Evolutionary conservation across 2,329 filamentous ascomycete species (phyloP).

Genomic region (Cercospora berteroae): DNA sequence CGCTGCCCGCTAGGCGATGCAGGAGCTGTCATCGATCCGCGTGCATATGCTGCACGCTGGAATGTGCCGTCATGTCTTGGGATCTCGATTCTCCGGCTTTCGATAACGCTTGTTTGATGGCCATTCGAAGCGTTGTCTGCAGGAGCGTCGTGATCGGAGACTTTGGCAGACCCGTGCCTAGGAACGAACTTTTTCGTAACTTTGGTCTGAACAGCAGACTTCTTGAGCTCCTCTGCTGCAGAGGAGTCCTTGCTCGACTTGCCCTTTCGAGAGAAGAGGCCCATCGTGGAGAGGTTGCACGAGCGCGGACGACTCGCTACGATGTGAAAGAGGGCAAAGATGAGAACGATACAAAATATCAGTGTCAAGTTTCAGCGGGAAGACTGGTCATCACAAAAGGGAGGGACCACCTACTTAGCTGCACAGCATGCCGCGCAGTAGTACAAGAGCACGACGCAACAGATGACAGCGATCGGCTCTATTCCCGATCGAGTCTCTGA

Average conservation of each 20-base stretch:
- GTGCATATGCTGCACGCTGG: slow-evolving; percentile 11
- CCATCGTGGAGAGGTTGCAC: slow-evolving; percentile 41
- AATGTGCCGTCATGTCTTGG: slow-evolving; percentile 12
- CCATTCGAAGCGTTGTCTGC: slow-evolving; percentile 32
- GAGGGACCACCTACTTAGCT: not conserved
- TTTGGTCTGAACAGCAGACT: slow-evolving; percentile 43
- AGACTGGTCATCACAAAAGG: not conserved
- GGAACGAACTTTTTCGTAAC: slow-evolving; percentile 60
- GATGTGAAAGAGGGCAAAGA: not conserved
- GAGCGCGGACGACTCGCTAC: not conserved
- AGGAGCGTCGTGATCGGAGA: slow-evolving; percentile 53
- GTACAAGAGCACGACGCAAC: not conserved
- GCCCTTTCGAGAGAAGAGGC: slow-evolving; percentile 56
- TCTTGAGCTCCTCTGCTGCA: slow-evolving; percentile 57
- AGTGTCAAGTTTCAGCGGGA: not conserved
- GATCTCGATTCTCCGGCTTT: slow-evolving; percentile 8
- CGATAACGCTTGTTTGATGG: not conserved
- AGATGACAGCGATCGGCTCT: slow-evolving; percentile 8
- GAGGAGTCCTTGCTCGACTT: slow-evolving; percentile 25
- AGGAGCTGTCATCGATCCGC: slow-evolving; percentile 1
- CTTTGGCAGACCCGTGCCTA: slow-evolving; percentile 61
- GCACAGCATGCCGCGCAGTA: not conserved
- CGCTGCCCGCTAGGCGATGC: not conserved
- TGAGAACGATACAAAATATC: not conserved
- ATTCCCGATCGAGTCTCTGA: slow-evolving; percentile 5